Conservation (phyloP, 306 rosid genomes). For the Canavalia gladiata region DNA sequence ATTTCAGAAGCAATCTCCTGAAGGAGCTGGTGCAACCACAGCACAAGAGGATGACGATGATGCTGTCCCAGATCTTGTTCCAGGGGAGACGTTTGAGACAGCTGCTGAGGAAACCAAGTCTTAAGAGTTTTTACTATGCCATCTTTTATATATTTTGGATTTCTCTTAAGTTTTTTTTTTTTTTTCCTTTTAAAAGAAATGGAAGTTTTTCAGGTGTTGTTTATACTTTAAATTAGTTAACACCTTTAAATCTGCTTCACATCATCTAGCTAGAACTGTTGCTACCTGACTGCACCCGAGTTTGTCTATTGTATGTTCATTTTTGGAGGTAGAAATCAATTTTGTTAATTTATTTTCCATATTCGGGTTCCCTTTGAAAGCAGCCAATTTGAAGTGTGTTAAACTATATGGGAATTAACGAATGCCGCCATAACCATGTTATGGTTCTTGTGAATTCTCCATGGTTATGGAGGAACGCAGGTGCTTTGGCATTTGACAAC, state of each 20-base stretch:
- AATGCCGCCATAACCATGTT: neutral
- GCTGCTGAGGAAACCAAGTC: conserved; percentile 72
- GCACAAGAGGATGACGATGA: conserved; percentile 68
- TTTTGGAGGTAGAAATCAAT: conserved; percentile 38
- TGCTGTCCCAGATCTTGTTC: conserved; percentile 76
- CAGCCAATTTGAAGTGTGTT: neutral
- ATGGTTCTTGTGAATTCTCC: neutral
- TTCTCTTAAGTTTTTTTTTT: neutral
- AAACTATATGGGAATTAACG: conserved; percentile 9
- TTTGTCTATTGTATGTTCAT: conserved; percentile 36
- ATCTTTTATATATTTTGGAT: conserved; percentile 47
- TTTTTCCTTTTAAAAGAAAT: neutral
- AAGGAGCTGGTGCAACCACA: conserved; percentile 58
- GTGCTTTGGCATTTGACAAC: neutral
- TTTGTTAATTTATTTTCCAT: conserved; percentile 2
- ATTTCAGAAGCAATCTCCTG: conserved; percentile 83
- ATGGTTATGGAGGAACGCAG: neutral
- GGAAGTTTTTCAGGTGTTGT: conserved; percentile 47
- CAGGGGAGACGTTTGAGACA: conserved; percentile 82
- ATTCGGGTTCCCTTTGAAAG: neutral
- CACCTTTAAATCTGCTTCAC: conserved; percentile 21
- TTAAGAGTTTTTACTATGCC: conserved; percentile 54
- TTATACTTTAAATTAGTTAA: conserved; percentile 42
- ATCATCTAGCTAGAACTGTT: conserved; percentile 20
- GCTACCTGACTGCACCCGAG: conserved; percentile 29